Percentiles rank a stretch among this genome's conserved stretches.
phyloP scores from a whole-genome alignment of 305 asterid genomes.

The Fraxinus paxiana region DNA sequence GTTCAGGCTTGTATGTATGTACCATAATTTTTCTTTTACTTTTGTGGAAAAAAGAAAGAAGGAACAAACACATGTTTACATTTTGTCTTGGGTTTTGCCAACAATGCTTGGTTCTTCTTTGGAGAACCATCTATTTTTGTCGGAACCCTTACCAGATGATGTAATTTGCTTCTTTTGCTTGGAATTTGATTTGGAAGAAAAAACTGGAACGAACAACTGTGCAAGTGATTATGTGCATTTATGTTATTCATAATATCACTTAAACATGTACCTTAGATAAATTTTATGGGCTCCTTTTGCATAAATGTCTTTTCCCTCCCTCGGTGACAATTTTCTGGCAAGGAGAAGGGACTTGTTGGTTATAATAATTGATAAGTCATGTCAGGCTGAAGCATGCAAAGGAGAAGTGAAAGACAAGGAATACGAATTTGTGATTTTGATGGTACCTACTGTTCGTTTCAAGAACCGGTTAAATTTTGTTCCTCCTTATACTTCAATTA shows the following conservation, averaged over 20 bases:
- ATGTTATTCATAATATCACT: not conserved
- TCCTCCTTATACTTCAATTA: not conserved
- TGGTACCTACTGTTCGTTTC: not conserved
- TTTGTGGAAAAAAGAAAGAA: slow-evolving; percentile 26
- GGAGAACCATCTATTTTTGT: slow-evolving; percentile 32
- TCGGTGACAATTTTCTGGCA: not conserved
- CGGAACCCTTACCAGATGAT: slow-evolving; percentile 15
- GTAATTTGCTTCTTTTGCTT: slow-evolving; percentile 22
- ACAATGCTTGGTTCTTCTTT: slow-evolving; percentile 28
- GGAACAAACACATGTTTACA: slow-evolving; percentile 20
- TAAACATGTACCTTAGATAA: not conserved
- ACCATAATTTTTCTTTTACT: slow-evolving; percentile 10
- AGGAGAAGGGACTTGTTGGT: no score
- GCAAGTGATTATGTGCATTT: slow-evolving; percentile 17
- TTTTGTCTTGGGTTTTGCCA: slow-evolving; percentile 32
- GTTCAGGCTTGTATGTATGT: slow-evolving; percentile 21
- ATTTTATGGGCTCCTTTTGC: not conserved
- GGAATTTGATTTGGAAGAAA: slow-evolving; percentile 27
- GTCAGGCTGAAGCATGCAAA: not conserved
- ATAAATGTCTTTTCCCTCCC: not conserved
- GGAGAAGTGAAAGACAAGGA: not conserved
- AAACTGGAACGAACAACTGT: slow-evolving; percentile 2
- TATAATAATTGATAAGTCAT: not conserved
- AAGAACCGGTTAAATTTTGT: not conserved
- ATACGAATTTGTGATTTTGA: not conserved